Conservation (phyloP, 176 grass and related monocot genomes). For the Tuctoria greenei region DNA sequence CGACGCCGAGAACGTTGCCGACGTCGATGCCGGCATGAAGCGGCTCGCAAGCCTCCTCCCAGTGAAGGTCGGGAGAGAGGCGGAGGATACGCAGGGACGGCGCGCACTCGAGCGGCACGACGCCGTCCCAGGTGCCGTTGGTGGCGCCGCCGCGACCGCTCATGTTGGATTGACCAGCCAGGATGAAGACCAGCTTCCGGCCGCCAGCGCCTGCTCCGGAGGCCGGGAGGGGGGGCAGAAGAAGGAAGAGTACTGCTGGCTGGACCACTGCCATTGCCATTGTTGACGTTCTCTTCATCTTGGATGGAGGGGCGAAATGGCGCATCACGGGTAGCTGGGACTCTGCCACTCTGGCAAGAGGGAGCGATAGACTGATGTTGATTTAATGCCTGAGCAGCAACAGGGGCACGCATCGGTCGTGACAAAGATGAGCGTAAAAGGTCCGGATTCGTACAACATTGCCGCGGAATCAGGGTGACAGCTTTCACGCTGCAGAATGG, state of each 20-base stretch:
- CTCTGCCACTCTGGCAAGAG: no score
- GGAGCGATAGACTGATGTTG: background rate
- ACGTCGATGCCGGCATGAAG: slow-evolving; percentile 70
- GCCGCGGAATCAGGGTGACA: no score
- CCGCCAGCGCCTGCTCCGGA: background rate
- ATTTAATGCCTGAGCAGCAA: no score
- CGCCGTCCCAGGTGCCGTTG: slow-evolving; percentile 46
- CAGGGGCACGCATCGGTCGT: no score
- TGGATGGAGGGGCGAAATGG: no score
- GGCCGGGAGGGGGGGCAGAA: background rate
- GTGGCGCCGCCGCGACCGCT: slow-evolving; percentile 62
- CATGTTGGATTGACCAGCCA: slow-evolving; percentile 79
- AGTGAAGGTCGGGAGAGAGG: slow-evolving; percentile 32
- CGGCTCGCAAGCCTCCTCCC: slow-evolving; percentile 70
- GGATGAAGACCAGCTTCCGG: slow-evolving; percentile 47
- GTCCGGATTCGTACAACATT: no score
- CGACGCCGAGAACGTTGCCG: slow-evolving; percentile 46
- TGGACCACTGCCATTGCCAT: background rate
- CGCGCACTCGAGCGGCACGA: slow-evolving; percentile 48
- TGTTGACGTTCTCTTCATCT: background rate
- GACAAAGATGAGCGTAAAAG: no score
- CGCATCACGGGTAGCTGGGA: no score
- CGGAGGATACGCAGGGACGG: slow-evolving; percentile 43
- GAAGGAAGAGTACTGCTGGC: background rate
- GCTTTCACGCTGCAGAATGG: no score